Evolutionary conservation across 2,329 filamentous ascomycete species (phyloP).

Genomic region (Pestalotiopsis sp.): DNA sequence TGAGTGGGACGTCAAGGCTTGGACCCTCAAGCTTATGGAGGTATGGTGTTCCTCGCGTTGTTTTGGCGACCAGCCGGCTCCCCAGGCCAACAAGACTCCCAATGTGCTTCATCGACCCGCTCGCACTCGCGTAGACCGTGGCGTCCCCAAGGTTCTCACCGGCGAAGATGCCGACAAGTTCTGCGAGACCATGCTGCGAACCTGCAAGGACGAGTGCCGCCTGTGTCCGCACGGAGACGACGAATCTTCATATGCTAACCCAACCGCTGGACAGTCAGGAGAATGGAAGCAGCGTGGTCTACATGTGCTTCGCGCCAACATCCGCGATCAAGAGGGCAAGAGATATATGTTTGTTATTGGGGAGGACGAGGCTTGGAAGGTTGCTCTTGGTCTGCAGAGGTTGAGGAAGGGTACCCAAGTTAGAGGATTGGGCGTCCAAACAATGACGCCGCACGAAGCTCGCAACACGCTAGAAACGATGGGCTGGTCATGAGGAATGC

Average conservation of each 20-base stretch:
- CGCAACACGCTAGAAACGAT: conserved; percentile 58
- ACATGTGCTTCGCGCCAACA: conserved; percentile 64
- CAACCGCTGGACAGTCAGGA: conserved; percentile 47
- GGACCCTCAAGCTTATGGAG: conserved; percentile 93
- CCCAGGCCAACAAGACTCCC: conserved; percentile 32
- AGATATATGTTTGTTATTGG: conserved; percentile 65
- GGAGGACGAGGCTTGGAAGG: conserved; percentile 70
- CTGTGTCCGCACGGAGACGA: conserved; percentile 51
- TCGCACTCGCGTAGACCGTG: conserved; percentile 47
- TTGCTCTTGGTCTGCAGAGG: conserved; percentile 61
- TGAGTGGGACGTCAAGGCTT: conserved; percentile 98
- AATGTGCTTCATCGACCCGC: conserved; percentile 48
- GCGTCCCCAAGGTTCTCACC: conserved; percentile 52
- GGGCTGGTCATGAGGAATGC: conserved; percentile 45
- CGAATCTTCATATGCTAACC: conserved; percentile 40
- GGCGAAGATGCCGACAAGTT: conserved; percentile 70
- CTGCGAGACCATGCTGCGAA: conserved; percentile 55
- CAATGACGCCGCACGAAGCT: conserved; percentile 56
- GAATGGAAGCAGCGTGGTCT: conserved; percentile 57
- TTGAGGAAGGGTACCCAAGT: conserved; percentile 63
- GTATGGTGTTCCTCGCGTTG: conserved; percentile 76
- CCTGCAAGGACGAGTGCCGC: conserved; percentile 67
- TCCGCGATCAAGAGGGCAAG: conserved; percentile 68
- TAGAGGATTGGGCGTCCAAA: conserved; percentile 59
- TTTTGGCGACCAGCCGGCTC: conserved; percentile 45